Conservation (phyloP, 2,329 filamentous ascomycete genomes). For the Cytospora schulzeri region DNA sequence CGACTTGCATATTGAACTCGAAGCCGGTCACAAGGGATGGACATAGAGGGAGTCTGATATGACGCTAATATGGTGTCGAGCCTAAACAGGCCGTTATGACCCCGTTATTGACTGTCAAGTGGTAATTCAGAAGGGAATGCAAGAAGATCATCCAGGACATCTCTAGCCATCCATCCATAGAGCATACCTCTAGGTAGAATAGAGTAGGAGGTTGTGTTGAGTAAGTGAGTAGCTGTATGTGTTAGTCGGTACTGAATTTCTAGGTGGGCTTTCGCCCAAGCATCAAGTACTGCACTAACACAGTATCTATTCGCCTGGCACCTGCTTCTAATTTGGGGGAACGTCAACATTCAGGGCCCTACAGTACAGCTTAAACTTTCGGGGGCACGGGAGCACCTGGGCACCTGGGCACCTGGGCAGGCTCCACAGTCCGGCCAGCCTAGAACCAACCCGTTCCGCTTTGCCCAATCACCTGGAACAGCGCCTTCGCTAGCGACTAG, state of each 20-base stretch:
- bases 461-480: neutral
- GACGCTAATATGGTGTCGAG: too few species aligned
- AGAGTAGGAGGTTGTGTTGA: too few species aligned
- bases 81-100: neutral
- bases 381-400: too few species aligned
- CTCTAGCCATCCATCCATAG: too few species aligned
- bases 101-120: neutral
- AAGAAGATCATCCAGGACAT: neutral
- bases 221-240: too few species aligned
- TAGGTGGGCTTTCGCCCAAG: neutral
- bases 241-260: neutral
- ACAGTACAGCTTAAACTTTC: neutral
- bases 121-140: neutral
- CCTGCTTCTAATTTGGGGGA: neutral
- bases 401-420: too few species aligned
- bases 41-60: too few species aligned
- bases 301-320: neutral
- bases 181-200: too few species aligned
- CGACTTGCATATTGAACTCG: neutral
- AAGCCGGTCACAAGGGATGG: neutral
- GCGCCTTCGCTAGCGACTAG: neutral
- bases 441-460: neutral
- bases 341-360: neutral
- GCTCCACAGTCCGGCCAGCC: conserved; percentile 1
- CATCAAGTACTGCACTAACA: neutral